Percentiles rank a stretch among this genome's conserved stretches.
phyloP scores from a whole-genome alignment of 768 basidiomycete species.

The Strobilomyces dryophilus region DNA sequence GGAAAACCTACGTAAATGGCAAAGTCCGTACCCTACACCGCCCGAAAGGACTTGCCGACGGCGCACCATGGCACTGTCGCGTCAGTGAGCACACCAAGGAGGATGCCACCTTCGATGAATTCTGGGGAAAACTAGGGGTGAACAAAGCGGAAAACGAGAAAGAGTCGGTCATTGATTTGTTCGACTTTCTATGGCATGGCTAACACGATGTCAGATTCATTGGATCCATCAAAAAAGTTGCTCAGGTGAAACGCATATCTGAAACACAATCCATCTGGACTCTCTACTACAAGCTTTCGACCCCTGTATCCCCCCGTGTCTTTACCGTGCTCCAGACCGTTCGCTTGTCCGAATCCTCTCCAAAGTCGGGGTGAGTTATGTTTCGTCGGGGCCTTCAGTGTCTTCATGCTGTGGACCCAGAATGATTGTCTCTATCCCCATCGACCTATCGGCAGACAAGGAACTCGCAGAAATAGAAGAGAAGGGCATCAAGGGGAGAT shows the following conservation, averaged over 20 bases:
- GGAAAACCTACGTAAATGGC: constrained; percentile 54
- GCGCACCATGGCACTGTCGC: constrained; percentile 65
- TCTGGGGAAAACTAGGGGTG: constrained; percentile 65
- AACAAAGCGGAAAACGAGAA: constrained; percentile 68
- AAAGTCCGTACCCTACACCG: constrained; percentile 53
- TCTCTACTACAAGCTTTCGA: constrained; percentile 65
- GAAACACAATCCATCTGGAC: constrained; percentile 66
- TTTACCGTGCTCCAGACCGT: constrained; percentile 74
- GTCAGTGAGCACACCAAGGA: constrained; percentile 58
- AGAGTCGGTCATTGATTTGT: constrained; percentile 41
- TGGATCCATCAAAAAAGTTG: constrained; percentile 57
- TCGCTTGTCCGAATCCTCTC: constrained; percentile 45
- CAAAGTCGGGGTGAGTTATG: constrained; percentile 54
- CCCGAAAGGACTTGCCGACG: constrained; percentile 50
- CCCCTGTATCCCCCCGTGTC: constrained; percentile 66
- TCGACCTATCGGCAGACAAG: constrained; percentile 57
- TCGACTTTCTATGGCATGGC: background rate
- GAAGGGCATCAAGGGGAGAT: constrained; percentile 61
- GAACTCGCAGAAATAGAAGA: constrained; percentile 60
- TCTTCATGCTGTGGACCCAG: constrained; percentile 12
- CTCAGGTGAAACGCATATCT: constrained; percentile 59
- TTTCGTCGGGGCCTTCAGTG: background rate
- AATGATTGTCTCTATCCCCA: constrained; percentile 55
- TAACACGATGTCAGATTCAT: constrained; percentile 49
- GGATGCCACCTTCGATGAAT: constrained; percentile 69